Base-by-base conservation (phyloP, 2,329 filamentous ascomycete genomes). In the Aspergillus viridinutans region DNA sequence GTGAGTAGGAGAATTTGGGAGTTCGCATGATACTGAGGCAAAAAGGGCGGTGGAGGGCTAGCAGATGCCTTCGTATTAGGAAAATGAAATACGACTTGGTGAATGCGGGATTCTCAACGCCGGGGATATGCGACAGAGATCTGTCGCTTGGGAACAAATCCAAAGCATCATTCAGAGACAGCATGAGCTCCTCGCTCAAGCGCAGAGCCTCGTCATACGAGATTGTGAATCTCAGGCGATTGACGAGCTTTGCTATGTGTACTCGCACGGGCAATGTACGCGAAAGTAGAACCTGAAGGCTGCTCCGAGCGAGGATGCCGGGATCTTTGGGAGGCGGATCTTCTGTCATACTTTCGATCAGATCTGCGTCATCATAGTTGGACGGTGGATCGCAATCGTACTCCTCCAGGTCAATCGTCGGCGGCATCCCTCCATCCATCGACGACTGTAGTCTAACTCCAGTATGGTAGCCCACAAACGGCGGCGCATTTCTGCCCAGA, bases 61-160 rank as follows among this genome's bases (percentile, higher is more conserved):
- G 76, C 2, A 85, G 62, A 62, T 84, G 85, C 14, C 84, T 80
- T 4, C 81, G 80, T 3, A 82, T 72, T 0, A 82, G 71, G 43
- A 80, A 78, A 50, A 84, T 78, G 26, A 83, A 68, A 4, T 85
- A 64, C 2, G 69, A 71, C 43, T 65, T 64, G 4, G 69, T 64
- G 23, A 73, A 73, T 20, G 64, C 60, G 45, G 65, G 56, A 17
- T 58, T 61, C n/a, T 57, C 47, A 10, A 54, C 14, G 10, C 62
- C 59, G 17, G 47, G 38, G 0, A 58, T 42, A 3, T 56, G 52
- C 1, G 54, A 56, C 1, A 50, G 55, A 4, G 54, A 49, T 32
- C 50, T 52, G 43, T 61, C 55, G 17, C 66, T 64, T 1, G 67
- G 61, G n/a, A 72, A 70, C 4, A 65, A 57, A 25, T 28, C 61